Evolutionary conservation across 495 filamentous ascomycete genomes (phyloP).

Genomic region (Daldinia grandis): DNA sequence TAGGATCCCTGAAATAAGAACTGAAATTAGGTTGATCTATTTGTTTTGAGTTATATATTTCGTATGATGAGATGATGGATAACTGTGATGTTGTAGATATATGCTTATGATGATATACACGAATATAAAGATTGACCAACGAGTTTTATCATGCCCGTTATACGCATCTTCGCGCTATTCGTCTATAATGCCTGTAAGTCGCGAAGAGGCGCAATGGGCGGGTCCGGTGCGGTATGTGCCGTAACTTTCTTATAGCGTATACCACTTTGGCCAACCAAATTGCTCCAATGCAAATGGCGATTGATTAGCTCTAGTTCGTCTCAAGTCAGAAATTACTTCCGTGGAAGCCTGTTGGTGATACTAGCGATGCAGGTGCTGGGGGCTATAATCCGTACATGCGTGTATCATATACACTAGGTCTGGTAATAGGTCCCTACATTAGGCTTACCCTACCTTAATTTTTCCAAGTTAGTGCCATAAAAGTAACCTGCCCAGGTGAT

Average conservation of each 20-base stretch:
- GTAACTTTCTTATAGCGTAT: neutral
- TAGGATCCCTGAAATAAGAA: neutral
- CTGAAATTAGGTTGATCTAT: neutral
- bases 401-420: slow-evolving; percentile 4
- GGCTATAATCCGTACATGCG: neutral
- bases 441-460: neutral
- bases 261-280: neutral
- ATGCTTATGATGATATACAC: too few species aligned
- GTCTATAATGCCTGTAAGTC: neutral
- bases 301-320: neutral
- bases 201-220: neutral
- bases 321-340: neutral
- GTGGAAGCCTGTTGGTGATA: neutral
- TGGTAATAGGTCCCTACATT: neutral
- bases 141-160: neutral
- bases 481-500: neutral
- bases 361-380: neutral
- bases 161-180: neutral
- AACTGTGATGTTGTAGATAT: neutral
- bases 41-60: neutral
- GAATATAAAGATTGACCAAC: neutral
- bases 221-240: neutral
- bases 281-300: neutral
- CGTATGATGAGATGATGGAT: neutral
- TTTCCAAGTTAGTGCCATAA: too few species aligned